A percentile compares a stretch with the other conserved stretches of the same genome.
Conservation (phyloP, 768 basidiomycete genomes). For the Leccinum variicolor region DNA sequence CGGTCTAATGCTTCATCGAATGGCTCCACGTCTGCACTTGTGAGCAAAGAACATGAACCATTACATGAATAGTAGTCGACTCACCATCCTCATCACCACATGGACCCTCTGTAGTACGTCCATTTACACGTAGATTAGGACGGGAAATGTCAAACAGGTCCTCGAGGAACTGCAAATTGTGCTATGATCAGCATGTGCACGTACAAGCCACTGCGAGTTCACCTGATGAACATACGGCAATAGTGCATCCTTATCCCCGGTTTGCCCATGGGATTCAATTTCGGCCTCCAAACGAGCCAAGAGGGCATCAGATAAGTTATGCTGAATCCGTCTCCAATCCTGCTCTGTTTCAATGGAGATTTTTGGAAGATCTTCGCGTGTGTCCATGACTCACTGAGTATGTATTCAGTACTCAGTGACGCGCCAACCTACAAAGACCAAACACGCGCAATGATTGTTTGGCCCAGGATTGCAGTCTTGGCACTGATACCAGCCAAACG, state of each 20-base stretch:
- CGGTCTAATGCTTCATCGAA: slow-evolving; percentile 88
- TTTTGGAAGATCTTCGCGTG: slow-evolving; percentile 44
- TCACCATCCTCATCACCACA: slow-evolving; percentile 53
- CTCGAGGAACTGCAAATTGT: slow-evolving; percentile 51
- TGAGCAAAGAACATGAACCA: not conserved
- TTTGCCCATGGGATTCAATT: slow-evolving; percentile 37
- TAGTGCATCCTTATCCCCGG: slow-evolving; percentile 45
- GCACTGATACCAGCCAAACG: not conserved
- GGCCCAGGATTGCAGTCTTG: too few relatives aligned
- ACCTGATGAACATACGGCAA: slow-evolving; percentile 54
- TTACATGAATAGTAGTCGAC: slow-evolving; percentile 5
- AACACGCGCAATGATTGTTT: too few relatives aligned
- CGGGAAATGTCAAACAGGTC: slow-evolving; percentile 57
- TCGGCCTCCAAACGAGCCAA: slow-evolving; percentile 44
- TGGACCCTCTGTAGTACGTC: slow-evolving; percentile 68
- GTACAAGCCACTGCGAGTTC: slow-evolving; percentile 6
- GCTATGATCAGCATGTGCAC: not conserved
- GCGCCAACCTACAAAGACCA: too few relatives aligned
- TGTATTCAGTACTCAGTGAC: too few relatives aligned
- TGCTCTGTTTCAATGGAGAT: slow-evolving; percentile 63
- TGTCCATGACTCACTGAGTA: slow-evolving; percentile 31
- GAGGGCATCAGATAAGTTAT: slow-evolving; percentile 48
- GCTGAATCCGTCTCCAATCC: slow-evolving; percentile 63
- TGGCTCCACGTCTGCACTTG: slow-evolving; percentile 58
- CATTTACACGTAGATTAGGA: slow-evolving; percentile 77